Evolutionary conservation across 306 rosid species (phyloP), one percentile per base, ranked within the genome.

Genomic region (Nissolia schottii): DNA sequence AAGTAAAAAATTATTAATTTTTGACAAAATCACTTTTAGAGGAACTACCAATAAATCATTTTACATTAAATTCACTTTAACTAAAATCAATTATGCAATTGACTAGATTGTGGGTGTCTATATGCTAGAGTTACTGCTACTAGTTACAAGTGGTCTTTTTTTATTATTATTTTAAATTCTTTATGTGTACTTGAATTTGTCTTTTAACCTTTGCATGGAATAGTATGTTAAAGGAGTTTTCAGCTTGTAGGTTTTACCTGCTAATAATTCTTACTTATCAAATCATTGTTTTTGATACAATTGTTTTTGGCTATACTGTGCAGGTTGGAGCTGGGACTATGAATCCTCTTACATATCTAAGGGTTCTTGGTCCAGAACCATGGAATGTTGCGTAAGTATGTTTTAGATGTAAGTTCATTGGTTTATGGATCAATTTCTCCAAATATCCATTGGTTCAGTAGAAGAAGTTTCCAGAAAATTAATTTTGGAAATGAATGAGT

Each of bases 261-360:
- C 38, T 13, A 66, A 29, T 37, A 27, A 12, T 66, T 67, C 13
- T 7, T 48, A 12, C 14, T 32, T 10, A 0, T 16, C 2, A 4
- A 28, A 31, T 67, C 16, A 1, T 67, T 34, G 11, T 75, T 43
- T 59, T 67, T 80, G 74, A 74, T 82, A 18, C 27, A 24, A 9
- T 40, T 25, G 29, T 66, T 38, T 65, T 64, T 45, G 75, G 45
- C 34, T 80, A 15, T 43, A 22, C 71, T 84, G 80, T 78, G 68
- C 84, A 93, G 98, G 98, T 93, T 81, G 98, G 98, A 77, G 96
- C 98, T 37, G 98, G 98, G 74, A 93, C 98, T 59, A 93, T 93
- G 98, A 93, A 93, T 87, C 98, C 98, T 71, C 88, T 86, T 61
- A 91, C 97, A 73, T 93, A 87, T 85, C 82, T 93, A 78, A 87